Evolutionary conservation across 495 filamentous ascomycete genomes (phyloP).

Genomic region (Penicillium lagena): DNA sequence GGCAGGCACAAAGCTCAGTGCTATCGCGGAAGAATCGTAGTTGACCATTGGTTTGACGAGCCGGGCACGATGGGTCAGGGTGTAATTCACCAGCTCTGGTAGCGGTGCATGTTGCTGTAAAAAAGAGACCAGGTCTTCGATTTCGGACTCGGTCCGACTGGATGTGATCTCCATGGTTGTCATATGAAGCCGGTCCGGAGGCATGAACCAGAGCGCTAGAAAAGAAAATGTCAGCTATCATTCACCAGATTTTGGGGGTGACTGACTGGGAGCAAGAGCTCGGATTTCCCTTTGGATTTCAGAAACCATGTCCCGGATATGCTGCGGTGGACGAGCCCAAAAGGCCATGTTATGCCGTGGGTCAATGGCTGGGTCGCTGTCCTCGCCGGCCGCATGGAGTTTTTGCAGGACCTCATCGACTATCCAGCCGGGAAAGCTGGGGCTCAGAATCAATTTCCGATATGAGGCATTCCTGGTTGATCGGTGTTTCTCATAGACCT

Average conservation of each 20-base stretch:
- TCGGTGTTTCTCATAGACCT: slow-evolving; percentile 66
- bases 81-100: slow-evolving; percentile 55
- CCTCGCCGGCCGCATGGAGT: slow-evolving; percentile 29
- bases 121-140: slow-evolving; percentile 48
- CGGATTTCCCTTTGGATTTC: slow-evolving; percentile 61
- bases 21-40: slow-evolving; percentile 78
- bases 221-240: neutral
- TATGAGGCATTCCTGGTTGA: slow-evolving; percentile 65
- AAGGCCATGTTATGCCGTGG: slow-evolving; percentile 75
- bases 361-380: slow-evolving; percentile 54
- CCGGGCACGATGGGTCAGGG: slow-evolving; percentile 55
- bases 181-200: slow-evolving; percentile 68
- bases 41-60: slow-evolving; percentile 78
- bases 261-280: slow-evolving; percentile 39
- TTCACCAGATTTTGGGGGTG: neutral
- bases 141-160: slow-evolving; percentile 55
- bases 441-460: slow-evolving; percentile 56
- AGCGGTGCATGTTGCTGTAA: slow-evolving; percentile 42
- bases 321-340: slow-evolving; percentile 75
- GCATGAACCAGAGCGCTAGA: slow-evolving; percentile 80
- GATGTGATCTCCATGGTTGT: slow-evolving; percentile 79
- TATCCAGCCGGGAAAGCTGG: slow-evolving; percentile 62
- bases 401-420: slow-evolving; percentile 71
- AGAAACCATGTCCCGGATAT: slow-evolving; percentile 56
- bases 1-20: slow-evolving; percentile 78